Evolutionary conservation across 1,139 yeast species (phyloP).

Genomic region (Suhomyces chickasaworum): DNA sequence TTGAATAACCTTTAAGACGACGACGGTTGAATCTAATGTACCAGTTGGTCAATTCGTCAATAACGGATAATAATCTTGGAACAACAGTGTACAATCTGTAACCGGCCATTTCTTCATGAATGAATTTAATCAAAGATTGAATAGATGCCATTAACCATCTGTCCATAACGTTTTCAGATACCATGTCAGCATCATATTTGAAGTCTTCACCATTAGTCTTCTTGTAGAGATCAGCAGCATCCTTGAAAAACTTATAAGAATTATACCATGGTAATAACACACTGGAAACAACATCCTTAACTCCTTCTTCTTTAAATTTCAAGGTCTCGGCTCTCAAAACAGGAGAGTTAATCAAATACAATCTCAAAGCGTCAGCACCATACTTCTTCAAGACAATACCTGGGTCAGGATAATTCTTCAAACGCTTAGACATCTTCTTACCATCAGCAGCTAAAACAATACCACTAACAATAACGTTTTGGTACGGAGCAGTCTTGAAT

Average conservation of each 20-base stretch:
- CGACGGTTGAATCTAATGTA: constrained; percentile 97
- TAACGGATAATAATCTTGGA: constrained; percentile 81
- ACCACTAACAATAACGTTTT: constrained; percentile 95
- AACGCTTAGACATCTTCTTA: constrained; percentile 97
- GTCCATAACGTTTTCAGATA: constrained; percentile 91
- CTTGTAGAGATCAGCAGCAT: constrained; percentile 82
- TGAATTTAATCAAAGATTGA: constrained; percentile 83
- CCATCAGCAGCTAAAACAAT: constrained; percentile 97
- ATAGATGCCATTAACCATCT: constrained; percentile 94
- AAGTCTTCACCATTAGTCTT: constrained; percentile 74
- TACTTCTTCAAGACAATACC: constrained; percentile 73
- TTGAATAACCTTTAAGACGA: constrained; percentile 85
- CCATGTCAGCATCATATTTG: constrained; percentile 63
- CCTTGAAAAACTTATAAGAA: constrained; percentile 93
- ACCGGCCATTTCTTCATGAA: constrained; percentile 85
- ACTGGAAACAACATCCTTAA: constrained; percentile 93
- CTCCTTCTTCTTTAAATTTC: constrained; percentile 98
- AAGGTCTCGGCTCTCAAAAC: constrained; percentile 95
- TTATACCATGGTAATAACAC: constrained; percentile 98
- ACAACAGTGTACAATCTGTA: constrained; percentile 95
- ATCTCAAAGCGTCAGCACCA: constrained; percentile 97
- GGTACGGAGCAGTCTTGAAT: constrained; percentile 88
- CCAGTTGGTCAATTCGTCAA: constrained; percentile 98
- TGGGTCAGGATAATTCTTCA: constrained; percentile 98
- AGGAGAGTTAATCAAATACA: constrained; percentile 95